These are phyloP conservation scores for Citrullus colocynthis DNA, from an alignment of 306 rosid species.

Conservation along the genomic window DNA sequence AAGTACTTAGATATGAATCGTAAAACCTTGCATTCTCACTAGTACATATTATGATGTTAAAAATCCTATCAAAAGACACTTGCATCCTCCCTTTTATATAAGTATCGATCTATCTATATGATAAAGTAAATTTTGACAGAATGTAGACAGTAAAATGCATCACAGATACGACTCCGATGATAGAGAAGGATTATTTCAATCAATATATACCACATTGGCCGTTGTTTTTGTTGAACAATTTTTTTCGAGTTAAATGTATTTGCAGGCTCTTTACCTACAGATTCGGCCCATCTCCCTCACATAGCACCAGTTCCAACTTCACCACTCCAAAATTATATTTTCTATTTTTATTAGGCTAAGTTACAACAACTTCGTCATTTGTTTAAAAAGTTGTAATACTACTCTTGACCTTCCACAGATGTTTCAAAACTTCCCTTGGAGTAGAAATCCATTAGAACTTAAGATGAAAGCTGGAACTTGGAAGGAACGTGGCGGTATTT, in stretches of 20 bases:
- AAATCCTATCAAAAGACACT: not conserved
- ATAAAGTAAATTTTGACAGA: not conserved
- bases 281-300: not conserved
- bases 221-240: not conserved
- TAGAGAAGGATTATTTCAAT: not conserved
- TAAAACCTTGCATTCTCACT: not conserved
- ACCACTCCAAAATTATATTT: too few relatives aligned
- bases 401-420: too few relatives aligned
- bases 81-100: not conserved
- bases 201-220: not conserved
- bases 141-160: not conserved
- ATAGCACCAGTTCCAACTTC: too few relatives aligned
- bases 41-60: not conserved
- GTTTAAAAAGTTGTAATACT: too few relatives aligned
- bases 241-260: not conserved
- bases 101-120: not conserved
- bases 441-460: too few relatives aligned
- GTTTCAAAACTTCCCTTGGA: too few relatives aligned
- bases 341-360: too few relatives aligned
- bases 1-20: not conserved
- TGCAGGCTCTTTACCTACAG: not conserved
- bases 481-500: not conserved
- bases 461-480: too few relatives aligned
- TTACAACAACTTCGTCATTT: too few relatives aligned
- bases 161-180: not conserved